Conservation (phyloP, 2,329 filamentous ascomycete genomes). For the Fusarium sublunatum region DNA sequence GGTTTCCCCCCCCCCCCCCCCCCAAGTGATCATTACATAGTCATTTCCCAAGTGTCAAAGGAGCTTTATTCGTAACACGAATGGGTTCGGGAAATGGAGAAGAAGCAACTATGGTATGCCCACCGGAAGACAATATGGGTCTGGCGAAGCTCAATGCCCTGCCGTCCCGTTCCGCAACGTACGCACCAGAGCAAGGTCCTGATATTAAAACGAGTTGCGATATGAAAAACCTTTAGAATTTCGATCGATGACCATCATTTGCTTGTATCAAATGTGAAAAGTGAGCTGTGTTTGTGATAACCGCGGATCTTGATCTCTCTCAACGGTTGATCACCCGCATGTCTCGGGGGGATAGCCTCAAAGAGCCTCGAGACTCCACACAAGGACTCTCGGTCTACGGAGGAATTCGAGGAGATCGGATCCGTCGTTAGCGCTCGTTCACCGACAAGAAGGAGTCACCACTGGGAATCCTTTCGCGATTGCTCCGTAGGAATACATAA, state of each 20-base stretch:
- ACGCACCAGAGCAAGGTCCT: too few species aligned
- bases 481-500: neutral
- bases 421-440: neutral
- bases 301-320: constrained; percentile 27
- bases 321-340: constrained; percentile 24
- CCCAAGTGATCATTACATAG: neutral
- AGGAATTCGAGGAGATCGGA: neutral
- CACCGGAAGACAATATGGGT: neutral
- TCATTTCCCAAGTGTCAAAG: constrained; percentile 8
- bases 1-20: too few species aligned
- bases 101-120: constrained; percentile 3
- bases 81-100: neutral
- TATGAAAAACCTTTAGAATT: neutral
- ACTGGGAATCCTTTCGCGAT: neutral
- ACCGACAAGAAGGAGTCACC: constrained; percentile 12
- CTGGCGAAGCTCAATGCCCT: neutral
- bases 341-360: constrained; percentile 23
- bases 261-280: constrained; percentile 16
- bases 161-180: too few species aligned
- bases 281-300: constrained; percentile 32
- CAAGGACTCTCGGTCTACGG: constrained; percentile 7
- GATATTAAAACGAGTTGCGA: neutral
- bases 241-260: constrained; percentile 5
- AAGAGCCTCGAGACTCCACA: constrained; percentile 6
- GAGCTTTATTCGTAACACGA: neutral